Percentiles rank a stretch among this genome's conserved stretches.
Conservation (phyloP, 169 alveolate genomes). For the Plasmodium yoelii region DNA sequence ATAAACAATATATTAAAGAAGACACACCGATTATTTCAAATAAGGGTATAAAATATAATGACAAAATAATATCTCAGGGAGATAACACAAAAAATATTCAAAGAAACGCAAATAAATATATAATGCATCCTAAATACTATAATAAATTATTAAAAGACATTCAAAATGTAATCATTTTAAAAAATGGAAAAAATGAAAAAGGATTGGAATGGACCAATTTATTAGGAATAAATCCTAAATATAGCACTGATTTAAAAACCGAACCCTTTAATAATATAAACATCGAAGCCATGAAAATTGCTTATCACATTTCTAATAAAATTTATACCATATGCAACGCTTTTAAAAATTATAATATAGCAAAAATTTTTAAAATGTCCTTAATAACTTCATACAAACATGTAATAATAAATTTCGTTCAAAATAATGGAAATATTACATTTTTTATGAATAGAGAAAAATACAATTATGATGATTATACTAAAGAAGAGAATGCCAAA, state of each 20-base stretch:
- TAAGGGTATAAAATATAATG: constrained; percentile 4
- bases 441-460: neutral
- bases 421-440: neutral
- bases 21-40: neutral
- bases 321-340: no score
- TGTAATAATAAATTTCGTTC: constrained; percentile 14
- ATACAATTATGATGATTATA: constrained; percentile 11
- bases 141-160: no score
- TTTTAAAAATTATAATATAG: constrained; percentile 22
- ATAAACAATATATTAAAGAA: neutral
- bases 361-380: constrained; percentile 23
- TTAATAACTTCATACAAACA: constrained; percentile 10
- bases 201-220: no score
- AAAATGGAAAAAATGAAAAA: neutral
- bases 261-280: no score
- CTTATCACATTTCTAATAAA: no score
- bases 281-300: no score
- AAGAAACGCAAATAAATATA: no score
- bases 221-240: no score
- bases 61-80: neutral
- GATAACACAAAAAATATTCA: no score
- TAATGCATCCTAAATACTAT: no score
- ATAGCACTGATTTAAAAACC: no score
- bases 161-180: neutral
- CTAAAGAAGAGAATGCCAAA: no score